phyloP scores from a whole-genome alignment of 2,329 filamentous ascomycete genomes.

The Stagonosporopsis rhizophila region DNA sequence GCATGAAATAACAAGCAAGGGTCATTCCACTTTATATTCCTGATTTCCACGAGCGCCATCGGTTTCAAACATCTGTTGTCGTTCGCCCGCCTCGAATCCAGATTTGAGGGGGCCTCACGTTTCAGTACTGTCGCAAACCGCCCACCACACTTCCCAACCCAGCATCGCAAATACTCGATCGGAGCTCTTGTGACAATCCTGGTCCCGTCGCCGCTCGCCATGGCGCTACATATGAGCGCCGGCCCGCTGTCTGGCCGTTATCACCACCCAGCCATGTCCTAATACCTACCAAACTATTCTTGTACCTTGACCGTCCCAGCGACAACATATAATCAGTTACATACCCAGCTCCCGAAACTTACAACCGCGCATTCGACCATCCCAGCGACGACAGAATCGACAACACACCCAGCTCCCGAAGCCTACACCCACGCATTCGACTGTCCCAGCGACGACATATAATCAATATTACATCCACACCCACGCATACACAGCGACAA shows the following conservation, averaged over 20 bases:
- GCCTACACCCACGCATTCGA: neutral
- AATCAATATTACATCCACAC: neutral
- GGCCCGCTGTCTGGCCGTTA: slow-evolving; percentile 2
- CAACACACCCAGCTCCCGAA: neutral
- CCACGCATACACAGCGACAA: slow-evolving; percentile 9
- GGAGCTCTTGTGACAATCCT: neutral
- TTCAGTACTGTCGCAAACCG: slow-evolving; percentile 42
- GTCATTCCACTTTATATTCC: neutral
- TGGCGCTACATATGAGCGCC: slow-evolving; percentile 24
- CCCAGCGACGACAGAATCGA: neutral
- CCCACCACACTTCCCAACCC: slow-evolving; percentile 24
- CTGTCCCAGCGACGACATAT: neutral
- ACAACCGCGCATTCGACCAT: neutral
- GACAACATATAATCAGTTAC: neutral
- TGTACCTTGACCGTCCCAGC: neutral
- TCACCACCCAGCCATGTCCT: neutral
- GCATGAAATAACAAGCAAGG: slow-evolving; percentile 6
- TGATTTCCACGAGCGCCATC: neutral
- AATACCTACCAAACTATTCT: neutral
- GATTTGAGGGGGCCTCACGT: slow-evolving; percentile 16
- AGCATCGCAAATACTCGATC: slow-evolving; percentile 14
- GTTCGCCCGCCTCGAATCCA: neutral
- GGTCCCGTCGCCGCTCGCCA: slow-evolving; percentile 10
- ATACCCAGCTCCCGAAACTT: neutral
- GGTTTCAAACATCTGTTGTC: slow-evolving; percentile 8